Percentiles rank a stretch among this genome's conserved stretches.
Evolutionary conservation across 2,329 filamentous ascomycete species (phyloP).

Genomic region (Epicoccum sorghinum): DNA sequence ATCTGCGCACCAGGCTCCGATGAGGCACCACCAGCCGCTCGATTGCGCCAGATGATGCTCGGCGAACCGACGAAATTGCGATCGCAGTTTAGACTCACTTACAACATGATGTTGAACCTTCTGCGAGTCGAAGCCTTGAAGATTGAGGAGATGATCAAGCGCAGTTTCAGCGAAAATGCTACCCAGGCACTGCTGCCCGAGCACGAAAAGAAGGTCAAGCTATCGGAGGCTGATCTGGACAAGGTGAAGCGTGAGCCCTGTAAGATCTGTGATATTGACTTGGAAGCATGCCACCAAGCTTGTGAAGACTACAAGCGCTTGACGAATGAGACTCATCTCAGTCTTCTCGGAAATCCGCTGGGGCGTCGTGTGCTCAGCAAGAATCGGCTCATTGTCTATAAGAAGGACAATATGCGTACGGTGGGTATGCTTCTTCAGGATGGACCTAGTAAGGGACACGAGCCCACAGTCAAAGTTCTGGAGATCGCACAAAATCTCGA

Average conservation of each 20-base stretch:
- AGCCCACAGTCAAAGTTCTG: conserved; percentile 76
- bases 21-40: conserved; percentile 83
- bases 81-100: conserved; percentile 95
- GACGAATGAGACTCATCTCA: conserved; percentile 80
- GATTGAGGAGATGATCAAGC: conserved; percentile 99
- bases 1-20: conserved; percentile 82
- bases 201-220: conserved; percentile 90
- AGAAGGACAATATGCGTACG: conserved; percentile 79
- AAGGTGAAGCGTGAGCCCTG: conserved; percentile 89
- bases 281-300: conserved; percentile 81
- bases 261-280: conserved; percentile 76
- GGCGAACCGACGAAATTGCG: conserved; percentile 93
- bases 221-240: conserved; percentile 88
- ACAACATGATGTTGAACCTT: conserved; percentile 99
- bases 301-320: conserved; percentile 79
- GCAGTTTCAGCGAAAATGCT: conserved; percentile 97
- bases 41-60: conserved; percentile 91
- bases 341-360: conserved; percentile 77
- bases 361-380: conserved; percentile 79
- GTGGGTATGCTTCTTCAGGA: conserved; percentile 81
- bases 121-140: conserved; percentile 94
- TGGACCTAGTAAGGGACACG: conserved; percentile 69
- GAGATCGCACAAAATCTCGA: conserved; percentile 74
- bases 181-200: conserved; percentile 93
- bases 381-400: conserved; percentile 82